Evolutionary conservation across 345 rosid species (phyloP).

Genomic region (Eucalyptus erythrocorys): DNA sequence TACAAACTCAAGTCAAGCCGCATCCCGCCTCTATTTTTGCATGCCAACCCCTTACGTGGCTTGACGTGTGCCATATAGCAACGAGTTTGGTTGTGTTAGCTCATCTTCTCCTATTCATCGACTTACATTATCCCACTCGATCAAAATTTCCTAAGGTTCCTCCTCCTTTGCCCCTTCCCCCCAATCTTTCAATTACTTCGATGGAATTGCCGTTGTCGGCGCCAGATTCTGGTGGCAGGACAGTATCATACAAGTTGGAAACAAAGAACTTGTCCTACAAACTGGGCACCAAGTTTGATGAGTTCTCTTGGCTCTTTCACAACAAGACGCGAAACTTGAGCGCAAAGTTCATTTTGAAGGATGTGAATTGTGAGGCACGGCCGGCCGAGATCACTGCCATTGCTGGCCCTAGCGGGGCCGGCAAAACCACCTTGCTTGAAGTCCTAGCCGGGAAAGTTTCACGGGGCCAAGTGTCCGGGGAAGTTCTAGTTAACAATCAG

Average conservation of each 20-base stretch:
- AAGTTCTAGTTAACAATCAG: constrained; percentile 51
- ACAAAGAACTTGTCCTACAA: constrained; percentile 47
- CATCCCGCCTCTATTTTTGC: neutral
- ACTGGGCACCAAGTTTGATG: constrained; percentile 28
- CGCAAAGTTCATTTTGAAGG: constrained; percentile 38
- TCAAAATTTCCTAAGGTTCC: neutral
- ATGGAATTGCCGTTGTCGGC: constrained; percentile 67
- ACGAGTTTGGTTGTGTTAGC: constrained; percentile 64
- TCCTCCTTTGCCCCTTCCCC: neutral
- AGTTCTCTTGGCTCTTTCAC: constrained; percentile 7
- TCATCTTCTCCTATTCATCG: constrained; percentile 45
- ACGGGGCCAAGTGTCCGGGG: constrained; percentile 27
- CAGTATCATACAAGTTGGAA: constrained; percentile 33
- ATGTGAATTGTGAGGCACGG: constrained; percentile 57
- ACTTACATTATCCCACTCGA: constrained; percentile 4
- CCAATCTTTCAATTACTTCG: neutral
- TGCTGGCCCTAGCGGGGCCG: constrained; percentile 93
- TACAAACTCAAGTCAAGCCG: neutral
- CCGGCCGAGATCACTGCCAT: constrained; percentile 62
- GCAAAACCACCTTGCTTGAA: constrained; percentile 81
- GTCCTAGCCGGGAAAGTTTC: constrained; percentile 67
- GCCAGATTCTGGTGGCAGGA: constrained; percentile 24
- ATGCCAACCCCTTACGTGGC: neutral
- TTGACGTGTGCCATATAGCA: constrained; percentile 3
- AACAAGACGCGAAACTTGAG: constrained; percentile 1